Conservation (phyloP, 345 rosid species). For the Lumnitzera littorea region DNA sequence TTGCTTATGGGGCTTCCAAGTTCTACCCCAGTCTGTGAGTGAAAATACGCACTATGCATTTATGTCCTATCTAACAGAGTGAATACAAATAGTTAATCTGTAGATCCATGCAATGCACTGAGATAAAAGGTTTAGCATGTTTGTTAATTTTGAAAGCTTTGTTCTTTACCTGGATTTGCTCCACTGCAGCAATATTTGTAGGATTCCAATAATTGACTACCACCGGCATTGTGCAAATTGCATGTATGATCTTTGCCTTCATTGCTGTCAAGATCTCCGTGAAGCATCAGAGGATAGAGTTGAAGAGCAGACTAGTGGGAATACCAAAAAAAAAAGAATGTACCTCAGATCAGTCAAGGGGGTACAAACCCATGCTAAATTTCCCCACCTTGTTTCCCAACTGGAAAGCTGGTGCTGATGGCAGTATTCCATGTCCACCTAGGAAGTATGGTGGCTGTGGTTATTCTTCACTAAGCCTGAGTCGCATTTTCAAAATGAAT, state of each 20-base stretch:
- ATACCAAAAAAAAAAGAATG: constrained; percentile 22
- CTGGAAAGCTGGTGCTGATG: constrained; percentile 80
- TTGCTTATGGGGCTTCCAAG: no score
- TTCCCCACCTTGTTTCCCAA: constrained; percentile 55
- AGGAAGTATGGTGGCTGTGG: constrained; percentile 83
- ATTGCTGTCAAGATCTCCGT: constrained; percentile 94
- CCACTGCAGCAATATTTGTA: constrained; percentile 77
- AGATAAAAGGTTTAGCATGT: not conserved
- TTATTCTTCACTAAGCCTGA: constrained; percentile 49
- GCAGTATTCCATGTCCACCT: constrained; percentile 91
- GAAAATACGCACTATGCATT: no score
- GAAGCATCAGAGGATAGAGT: constrained; percentile 32
- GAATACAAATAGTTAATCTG: not conserved
- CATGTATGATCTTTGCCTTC: constrained; percentile 76
- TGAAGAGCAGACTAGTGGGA: constrained; percentile 22
- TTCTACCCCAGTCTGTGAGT: no score
- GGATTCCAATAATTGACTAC: constrained; percentile 91
- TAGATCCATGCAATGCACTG: not conserved
- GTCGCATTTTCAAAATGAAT: constrained; percentile 92
- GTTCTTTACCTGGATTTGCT: constrained; percentile 12
- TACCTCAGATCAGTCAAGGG: constrained; percentile 15
- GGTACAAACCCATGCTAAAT: constrained; percentile 30
- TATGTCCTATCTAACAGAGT: no score
- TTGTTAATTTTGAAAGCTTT: constrained; percentile 5
- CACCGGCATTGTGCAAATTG: constrained; percentile 86